Evolutionary conservation across 2,329 filamentous ascomycete species (phyloP).

Genomic region (Fusarium coffeatum): DNA sequence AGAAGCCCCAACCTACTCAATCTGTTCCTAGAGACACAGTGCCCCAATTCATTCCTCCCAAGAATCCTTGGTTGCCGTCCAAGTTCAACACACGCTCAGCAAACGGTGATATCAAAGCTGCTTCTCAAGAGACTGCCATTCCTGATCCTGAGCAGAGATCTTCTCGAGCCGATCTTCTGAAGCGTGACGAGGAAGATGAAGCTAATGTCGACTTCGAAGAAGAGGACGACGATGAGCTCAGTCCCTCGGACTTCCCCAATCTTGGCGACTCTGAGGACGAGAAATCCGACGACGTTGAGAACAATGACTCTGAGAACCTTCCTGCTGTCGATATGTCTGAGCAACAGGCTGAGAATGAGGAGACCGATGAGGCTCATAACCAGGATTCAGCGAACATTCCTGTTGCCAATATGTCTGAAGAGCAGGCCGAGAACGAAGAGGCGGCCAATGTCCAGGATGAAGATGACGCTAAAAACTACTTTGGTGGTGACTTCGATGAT

Average conservation of each 20-base stretch:
- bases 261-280: slow-evolving; percentile 14
- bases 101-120: background rate
- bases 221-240: slow-evolving; percentile 17
- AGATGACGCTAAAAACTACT: slow-evolving; percentile 11
- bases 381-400: background rate
- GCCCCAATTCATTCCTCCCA: slow-evolving; percentile 15
- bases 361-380: background rate
- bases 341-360: background rate
- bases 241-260: slow-evolving; percentile 15
- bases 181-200: slow-evolving; percentile 9
- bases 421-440: slow-evolving; percentile 8
- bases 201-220: slow-evolving; percentile 17
- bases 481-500: slow-evolving; percentile 21
- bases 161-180: slow-evolving; percentile 5
- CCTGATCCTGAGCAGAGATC: slow-evolving; percentile 9
- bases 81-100: slow-evolving; percentile 20
- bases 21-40: slow-evolving; percentile 18
- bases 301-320: background rate
- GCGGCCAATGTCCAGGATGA: background rate
- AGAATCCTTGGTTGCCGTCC: slow-evolving; percentile 21
- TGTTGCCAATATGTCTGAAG: background rate
- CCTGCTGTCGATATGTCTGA: background rate
- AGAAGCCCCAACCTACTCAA: slow-evolving; percentile 12
- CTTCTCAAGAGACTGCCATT: slow-evolving; percentile 3
- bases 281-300: background rate